Evolutionary conservation across 441 rosid genomes (phyloP), one percentile per base, ranked within the genome.

Genomic region (Capsella rubella): DNA sequence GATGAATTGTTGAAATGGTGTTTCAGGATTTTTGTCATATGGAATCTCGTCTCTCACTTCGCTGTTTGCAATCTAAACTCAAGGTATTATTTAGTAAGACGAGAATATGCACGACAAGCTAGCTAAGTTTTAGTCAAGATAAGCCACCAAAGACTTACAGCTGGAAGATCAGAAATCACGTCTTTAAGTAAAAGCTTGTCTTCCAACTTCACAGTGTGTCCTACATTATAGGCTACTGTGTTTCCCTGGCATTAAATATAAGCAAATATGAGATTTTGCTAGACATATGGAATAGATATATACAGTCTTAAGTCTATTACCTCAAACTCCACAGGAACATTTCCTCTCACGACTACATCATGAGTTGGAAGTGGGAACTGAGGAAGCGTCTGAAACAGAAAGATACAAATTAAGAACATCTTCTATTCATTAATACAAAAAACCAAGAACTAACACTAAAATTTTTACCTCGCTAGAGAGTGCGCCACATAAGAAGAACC

Each of bases 401-500:
- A 35, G 12, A 39, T 3, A 9, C 29, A 78, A 29, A 42, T 43
- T 46, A 50, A 45, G 6, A 57, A 31, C 28, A 62, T 29, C 58
- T 27, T 70, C 25, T 13, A 64, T 34, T 18, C 51, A 14, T 67
- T 35, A 3, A 58, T 14, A 67, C 9, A 10, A 3, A 10, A 3
- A 70, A 7, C 42, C 55, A 10, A 58, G 34, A 69, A 28, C 28
- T 11, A 29, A 18, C 58, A 51, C 11, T 29, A 29, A 37, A 13
- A 29, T 7, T 29, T 32, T 64, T 46, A 89, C 97, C 89, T 85
- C 81, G 8, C 50, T 71, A 25, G 91, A 79, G 27, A 29, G 80
- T 31, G 92, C 93, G 16, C 98, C 98, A 96, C 98, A 91, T 7
- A 91, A 75, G 71, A 93, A 93, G 59, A 83, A 84, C 15, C 97